A percentile compares a stretch with the other conserved stretches of the same genome.
phyloP scores from a whole-genome alignment of 2,329 filamentous ascomycete species.

The Sphaerulina musiva region DNA sequence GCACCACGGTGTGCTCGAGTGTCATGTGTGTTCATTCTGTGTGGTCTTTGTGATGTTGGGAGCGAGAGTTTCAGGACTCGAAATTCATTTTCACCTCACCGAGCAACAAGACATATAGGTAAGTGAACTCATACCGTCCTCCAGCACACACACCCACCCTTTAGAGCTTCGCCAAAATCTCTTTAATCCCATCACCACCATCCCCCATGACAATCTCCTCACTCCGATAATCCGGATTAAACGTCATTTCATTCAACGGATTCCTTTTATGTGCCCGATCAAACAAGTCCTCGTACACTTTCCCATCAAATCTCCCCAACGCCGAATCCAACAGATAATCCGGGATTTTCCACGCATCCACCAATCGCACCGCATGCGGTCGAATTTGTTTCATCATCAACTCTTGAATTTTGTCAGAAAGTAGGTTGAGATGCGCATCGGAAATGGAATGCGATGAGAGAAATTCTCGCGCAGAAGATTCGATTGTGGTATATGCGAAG shows the following conservation, averaged over 20 bases:
- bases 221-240: slow-evolving; percentile 45
- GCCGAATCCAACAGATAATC: slow-evolving; percentile 50
- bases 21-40: neutral
- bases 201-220: slow-evolving; percentile 46
- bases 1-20: too few species aligned
- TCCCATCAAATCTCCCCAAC: slow-evolving; percentile 47
- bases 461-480: slow-evolving; percentile 42
- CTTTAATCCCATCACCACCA: slow-evolving; percentile 24
- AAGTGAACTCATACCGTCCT: too few species aligned
- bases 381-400: slow-evolving; percentile 47
- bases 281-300: slow-evolving; percentile 50
- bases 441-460: slow-evolving; percentile 40
- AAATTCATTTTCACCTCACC: too few species aligned
- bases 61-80: too few species aligned
- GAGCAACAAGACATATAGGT: too few species aligned
- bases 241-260: slow-evolving; percentile 46
- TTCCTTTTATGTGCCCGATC: slow-evolving; percentile 47
- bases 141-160: too few species aligned
- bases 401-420: slow-evolving; percentile 40
- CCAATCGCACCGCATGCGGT: slow-evolving; percentile 47
- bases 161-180: slow-evolving; percentile 31
- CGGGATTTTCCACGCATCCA: slow-evolving; percentile 49
- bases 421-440: slow-evolving; percentile 36
- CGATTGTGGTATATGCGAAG: slow-evolving; percentile 45
- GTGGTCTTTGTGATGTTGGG: too few species aligned